Conservation (phyloP, 495 filamentous ascomycete genomes). For the Mytilinidion resinicola region DNA sequence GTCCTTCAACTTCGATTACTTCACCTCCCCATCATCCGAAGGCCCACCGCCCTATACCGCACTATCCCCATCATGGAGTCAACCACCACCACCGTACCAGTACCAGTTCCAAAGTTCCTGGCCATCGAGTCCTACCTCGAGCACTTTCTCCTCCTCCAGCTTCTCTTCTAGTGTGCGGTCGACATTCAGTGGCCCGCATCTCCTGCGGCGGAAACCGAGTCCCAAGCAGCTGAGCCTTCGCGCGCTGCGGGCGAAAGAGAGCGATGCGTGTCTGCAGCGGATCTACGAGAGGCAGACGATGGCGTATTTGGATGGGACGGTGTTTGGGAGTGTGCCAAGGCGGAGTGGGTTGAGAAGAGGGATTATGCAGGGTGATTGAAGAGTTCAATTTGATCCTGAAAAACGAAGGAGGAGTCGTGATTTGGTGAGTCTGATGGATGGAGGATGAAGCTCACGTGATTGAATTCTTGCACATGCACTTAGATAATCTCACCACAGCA, state of each 20-base stretch:
- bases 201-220: constrained; percentile 26
- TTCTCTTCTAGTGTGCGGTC: neutral
- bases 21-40: neutral
- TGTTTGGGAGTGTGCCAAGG: constrained; percentile 1
- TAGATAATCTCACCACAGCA: neutral
- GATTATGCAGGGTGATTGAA: neutral
- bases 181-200: neutral
- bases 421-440: neutral
- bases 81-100: no score
- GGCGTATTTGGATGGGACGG: constrained; percentile 28
- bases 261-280: constrained; percentile 31
- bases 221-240: constrained; percentile 30
- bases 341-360: neutral
- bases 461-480: neutral
- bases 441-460: neutral
- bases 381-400: neutral
- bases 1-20: neutral
- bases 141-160: neutral
- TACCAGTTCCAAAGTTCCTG: no score
- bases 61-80: no score
- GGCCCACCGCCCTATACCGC: no score
- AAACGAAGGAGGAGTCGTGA: neutral
- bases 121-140: neutral
- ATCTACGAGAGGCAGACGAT: constrained; percentile 33
- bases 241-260: constrained; percentile 28